Evolutionary conservation across 495 filamentous ascomycete species (phyloP).

Genomic region (Entonaema liquescens): DNA sequence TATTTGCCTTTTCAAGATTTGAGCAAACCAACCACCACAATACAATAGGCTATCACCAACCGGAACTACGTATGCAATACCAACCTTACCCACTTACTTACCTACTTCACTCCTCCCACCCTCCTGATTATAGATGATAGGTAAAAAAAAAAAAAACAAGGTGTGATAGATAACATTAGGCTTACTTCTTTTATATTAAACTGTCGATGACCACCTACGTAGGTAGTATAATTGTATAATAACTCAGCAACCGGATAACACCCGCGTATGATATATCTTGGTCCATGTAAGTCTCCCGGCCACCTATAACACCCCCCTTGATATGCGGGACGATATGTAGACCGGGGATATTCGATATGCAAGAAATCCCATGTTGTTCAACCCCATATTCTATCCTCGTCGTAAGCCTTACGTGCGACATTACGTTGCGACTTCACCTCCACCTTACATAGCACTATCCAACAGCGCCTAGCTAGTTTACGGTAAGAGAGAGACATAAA

Average conservation of each 20-base stretch:
- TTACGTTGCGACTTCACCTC: slow-evolving; percentile 15
- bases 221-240: slow-evolving; percentile 3
- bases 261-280: slow-evolving; percentile 1
- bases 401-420: slow-evolving; percentile 38
- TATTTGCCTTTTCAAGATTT: slow-evolving; percentile 22
- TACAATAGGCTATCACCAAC: neutral
- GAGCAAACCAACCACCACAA: slow-evolving; percentile 18
- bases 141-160: slow-evolving; percentile 4
- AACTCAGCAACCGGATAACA: slow-evolving; percentile 14
- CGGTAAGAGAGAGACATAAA: neutral
- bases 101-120: neutral
- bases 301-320: neutral
- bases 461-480: neutral
- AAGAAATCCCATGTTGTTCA: slow-evolving; percentile 26
- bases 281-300: slow-evolving; percentile 13
- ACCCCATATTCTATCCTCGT: slow-evolving; percentile 27
- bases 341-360: slow-evolving; percentile 25
- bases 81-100: neutral
- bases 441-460: neutral
- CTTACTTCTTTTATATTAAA: slow-evolving; percentile 30
- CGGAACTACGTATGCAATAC: neutral
- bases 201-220: neutral
- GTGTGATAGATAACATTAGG: slow-evolving; percentile 11
- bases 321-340: slow-evolving; percentile 1
- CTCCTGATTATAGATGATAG: neutral